Conservation (phyloP, 306 rosid genomes). For the Cotoneaster glaucophyllus region DNA sequence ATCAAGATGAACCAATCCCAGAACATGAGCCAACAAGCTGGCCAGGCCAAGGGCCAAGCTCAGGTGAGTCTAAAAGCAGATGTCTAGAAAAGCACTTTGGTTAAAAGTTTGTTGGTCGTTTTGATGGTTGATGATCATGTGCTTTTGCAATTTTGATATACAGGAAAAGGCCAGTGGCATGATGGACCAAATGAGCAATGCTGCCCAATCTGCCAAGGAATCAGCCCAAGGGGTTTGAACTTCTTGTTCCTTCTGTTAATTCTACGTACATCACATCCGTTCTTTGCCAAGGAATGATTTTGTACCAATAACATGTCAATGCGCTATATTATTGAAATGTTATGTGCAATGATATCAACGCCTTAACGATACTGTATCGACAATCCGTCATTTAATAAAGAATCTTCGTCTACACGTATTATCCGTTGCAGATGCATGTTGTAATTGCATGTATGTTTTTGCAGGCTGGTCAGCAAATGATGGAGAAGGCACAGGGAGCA, state of each 20-base stretch:
- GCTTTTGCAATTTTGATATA: neutral
- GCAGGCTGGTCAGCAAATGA: conserved; percentile 38
- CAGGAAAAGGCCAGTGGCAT: conserved; percentile 39
- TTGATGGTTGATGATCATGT: neutral
- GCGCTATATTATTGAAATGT: no score
- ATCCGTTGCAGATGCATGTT: neutral
- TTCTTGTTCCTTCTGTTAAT: neutral
- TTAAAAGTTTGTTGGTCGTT: neutral
- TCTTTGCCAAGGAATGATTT: no score
- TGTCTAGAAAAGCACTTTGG: neutral
- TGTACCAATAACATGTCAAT: no score
- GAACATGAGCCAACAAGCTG: conserved; percentile 26
- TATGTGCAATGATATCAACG: neutral
- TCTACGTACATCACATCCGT: no score
- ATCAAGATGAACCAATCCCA: conserved; percentile 34
- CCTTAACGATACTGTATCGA: neutral
- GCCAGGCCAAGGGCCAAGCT: conserved; percentile 36
- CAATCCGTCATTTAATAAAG: no score
- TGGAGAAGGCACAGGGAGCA: conserved; percentile 24
- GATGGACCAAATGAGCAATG: conserved; percentile 29
- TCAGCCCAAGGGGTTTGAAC: conserved; percentile 33
- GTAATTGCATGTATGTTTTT: neutral
- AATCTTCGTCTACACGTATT: no score
- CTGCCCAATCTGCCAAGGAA: conserved; percentile 37
- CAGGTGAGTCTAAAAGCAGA: neutral